Conservation (phyloP, 2,329 filamentous ascomycete species). For the Dactylellina haptotyla region DNA sequence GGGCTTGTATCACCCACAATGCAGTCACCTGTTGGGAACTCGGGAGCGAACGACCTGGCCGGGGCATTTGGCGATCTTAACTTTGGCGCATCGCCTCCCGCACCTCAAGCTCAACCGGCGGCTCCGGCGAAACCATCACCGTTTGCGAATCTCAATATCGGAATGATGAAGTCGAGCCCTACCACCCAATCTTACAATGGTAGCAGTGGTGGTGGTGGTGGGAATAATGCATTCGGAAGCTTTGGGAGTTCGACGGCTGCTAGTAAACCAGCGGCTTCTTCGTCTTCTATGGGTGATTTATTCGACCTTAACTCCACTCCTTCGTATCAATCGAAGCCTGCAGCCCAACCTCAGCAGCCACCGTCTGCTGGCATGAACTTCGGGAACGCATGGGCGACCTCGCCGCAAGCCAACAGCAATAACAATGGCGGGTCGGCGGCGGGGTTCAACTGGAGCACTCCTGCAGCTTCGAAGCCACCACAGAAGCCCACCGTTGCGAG, state of each 20-base stretch:
- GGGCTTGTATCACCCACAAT: constrained; percentile 69
- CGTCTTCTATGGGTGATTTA: constrained; percentile 77
- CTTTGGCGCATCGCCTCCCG: constrained; percentile 66
- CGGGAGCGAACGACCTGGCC: constrained; percentile 73
- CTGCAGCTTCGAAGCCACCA: constrained; percentile 54
- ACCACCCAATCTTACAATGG: constrained; percentile 64
- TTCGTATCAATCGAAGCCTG: constrained; percentile 65
- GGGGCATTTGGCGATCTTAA: constrained; percentile 81
- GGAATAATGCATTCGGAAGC: constrained; percentile 63
- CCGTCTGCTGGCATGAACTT: constrained; percentile 71
- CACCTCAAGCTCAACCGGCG: constrained; percentile 62
- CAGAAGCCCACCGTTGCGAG: constrained; percentile 65
- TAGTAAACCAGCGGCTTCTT: constrained; percentile 60
- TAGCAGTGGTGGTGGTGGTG: too few relatives aligned
- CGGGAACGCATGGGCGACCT: constrained; percentile 79
- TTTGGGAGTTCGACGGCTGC: constrained; percentile 74
- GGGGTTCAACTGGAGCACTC: constrained; percentile 73
- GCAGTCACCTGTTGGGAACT: constrained; percentile 65
- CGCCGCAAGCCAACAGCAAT: constrained; percentile 68
- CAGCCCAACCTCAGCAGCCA: constrained; percentile 62
- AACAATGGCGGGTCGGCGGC: constrained; percentile 66
- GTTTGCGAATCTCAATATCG: constrained; percentile 70
- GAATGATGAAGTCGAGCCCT: constrained; percentile 59
- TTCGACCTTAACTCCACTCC: constrained; percentile 76
- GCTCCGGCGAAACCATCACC: constrained; percentile 67